Evolutionary conservation across 208 protist genomes (phyloP).

Genomic region (Vickermania spadyakhi): DNA sequence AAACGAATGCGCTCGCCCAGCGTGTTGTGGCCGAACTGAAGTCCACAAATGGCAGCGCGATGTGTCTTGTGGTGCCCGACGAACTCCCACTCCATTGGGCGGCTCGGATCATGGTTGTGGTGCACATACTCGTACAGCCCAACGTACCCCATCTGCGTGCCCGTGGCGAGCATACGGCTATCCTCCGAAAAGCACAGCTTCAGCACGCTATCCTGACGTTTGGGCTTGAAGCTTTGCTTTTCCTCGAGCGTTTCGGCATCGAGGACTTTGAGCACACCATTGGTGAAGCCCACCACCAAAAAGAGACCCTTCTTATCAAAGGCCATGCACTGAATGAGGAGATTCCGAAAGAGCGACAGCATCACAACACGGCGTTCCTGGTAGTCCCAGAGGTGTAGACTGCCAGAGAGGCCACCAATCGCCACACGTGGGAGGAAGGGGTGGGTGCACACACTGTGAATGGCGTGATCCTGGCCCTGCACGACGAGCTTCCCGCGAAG

Average conservation of each 20-base stretch:
- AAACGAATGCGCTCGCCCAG: constrained; percentile 49
- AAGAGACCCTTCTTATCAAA: constrained; percentile 80
- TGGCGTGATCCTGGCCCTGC: constrained; percentile 79
- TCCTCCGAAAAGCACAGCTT: constrained; percentile 80
- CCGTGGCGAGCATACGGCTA: constrained; percentile 71
- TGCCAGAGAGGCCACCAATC: constrained; percentile 79
- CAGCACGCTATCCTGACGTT: constrained; percentile 50
- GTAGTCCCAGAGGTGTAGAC: constrained; percentile 91
- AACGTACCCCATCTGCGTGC: constrained; percentile 68
- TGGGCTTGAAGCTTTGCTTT: constrained; percentile 69
- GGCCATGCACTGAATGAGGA: constrained; percentile 73
- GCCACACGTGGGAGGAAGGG: constrained; percentile 73
- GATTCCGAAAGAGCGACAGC: constrained; percentile 70
- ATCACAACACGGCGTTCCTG: constrained; percentile 44
- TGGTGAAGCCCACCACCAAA: constrained; percentile 89
- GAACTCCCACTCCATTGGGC: constrained; percentile 84
- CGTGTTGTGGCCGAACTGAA: constrained; percentile 71
- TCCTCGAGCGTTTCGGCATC: constrained; percentile 77
- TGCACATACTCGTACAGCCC: constrained; percentile 83
- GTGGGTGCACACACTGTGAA: constrained; percentile 79
- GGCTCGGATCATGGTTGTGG: constrained; percentile 21
- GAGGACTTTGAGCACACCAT: constrained; percentile 89
- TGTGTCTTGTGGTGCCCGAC: constrained; percentile 90
- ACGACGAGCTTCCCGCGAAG: constrained; percentile 77
- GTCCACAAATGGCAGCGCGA: constrained; percentile 70